Evolutionary conservation across 176 grass and related monocot genomes (phyloP).

Genomic region (Hsuehochloa calcarea): DNA sequence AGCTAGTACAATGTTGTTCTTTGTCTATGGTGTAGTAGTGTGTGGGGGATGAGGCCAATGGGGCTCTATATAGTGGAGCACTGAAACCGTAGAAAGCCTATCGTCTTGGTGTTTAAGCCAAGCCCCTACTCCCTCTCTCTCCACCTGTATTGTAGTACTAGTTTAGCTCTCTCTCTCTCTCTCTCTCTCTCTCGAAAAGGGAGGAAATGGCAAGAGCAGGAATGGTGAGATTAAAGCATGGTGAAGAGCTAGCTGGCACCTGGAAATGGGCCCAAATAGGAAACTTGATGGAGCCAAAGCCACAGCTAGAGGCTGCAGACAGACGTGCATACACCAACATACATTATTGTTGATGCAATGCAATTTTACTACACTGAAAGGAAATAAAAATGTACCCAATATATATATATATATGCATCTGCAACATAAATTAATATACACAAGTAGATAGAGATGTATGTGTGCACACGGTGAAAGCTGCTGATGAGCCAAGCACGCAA

Average conservation of each 20-base stretch:
- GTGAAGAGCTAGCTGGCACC: conserved; percentile 33
- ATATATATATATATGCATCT: neutral
- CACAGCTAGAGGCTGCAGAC: neutral
- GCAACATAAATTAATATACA: neutral
- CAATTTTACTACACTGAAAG: neutral
- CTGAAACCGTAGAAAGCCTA: conserved; percentile 45
- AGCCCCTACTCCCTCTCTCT: neutral
- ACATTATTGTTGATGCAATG: neutral
- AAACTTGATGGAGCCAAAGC: conserved; percentile 48
- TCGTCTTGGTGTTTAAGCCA: neutral
- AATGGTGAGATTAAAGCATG: conserved; percentile 31
- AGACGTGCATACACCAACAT: neutral
- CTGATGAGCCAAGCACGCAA: neutral
- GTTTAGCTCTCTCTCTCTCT: neutral
- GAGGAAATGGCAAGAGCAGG: neutral
- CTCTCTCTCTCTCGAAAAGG: conserved; percentile 1
- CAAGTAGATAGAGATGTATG: neutral
- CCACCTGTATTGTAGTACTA: neutral
- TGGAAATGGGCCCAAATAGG: conserved; percentile 62
- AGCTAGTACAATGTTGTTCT: neutral
- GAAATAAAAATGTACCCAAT: neutral
- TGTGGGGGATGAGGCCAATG: conserved; percentile 6
- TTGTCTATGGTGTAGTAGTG: conserved; percentile 37
- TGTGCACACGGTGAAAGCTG: neutral
- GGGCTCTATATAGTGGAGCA: conserved; percentile 52